phyloP scores from a whole-genome alignment of 495 filamentous ascomycete genomes.

The Platismatia glauca region DNA sequence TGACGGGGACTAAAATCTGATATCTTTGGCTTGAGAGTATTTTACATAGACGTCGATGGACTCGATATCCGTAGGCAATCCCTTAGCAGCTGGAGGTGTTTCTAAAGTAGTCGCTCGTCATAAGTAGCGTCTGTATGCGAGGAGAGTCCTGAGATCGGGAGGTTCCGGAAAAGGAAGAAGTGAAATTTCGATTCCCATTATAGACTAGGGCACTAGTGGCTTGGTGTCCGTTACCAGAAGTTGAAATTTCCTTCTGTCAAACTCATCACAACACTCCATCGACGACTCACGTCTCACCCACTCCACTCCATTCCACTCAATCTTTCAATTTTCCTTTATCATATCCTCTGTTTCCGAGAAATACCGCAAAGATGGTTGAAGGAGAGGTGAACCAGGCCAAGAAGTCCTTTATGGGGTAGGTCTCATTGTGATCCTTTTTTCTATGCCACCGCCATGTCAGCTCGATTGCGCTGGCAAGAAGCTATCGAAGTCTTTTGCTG shows the following conservation, averaged over 20 bases:
- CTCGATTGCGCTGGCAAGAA: neutral
- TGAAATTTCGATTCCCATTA: neutral
- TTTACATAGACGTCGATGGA: neutral
- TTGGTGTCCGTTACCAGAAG: conserved; percentile 14
- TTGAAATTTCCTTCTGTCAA: conserved; percentile 29
- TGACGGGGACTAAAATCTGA: neutral
- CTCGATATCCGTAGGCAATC: neutral
- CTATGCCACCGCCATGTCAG: neutral
- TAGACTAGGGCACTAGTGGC: conserved; percentile 7
- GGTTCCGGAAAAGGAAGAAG: neutral
- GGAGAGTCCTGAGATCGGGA: neutral
- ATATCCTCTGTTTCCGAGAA: conserved; percentile 29
- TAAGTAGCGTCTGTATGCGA: neutral
- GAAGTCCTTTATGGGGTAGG: conserved; percentile 62
- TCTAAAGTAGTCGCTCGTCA: neutral
- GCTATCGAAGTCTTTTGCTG: neutral
- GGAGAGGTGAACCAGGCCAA: conserved; percentile 48
- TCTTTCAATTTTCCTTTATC: conserved; percentile 18
- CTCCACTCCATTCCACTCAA: conserved; percentile 22
- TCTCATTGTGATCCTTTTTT: conserved; percentile 1
- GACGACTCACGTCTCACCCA: conserved; percentile 5
- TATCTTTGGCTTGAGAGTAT: neutral
- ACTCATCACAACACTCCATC: conserved; percentile 20
- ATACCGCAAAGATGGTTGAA: conserved; percentile 42
- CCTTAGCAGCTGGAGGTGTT: neutral